Base-by-base conservation (phyloP, 164 flowering plant genomes). In the Aristolochia fimbriata region DNA sequence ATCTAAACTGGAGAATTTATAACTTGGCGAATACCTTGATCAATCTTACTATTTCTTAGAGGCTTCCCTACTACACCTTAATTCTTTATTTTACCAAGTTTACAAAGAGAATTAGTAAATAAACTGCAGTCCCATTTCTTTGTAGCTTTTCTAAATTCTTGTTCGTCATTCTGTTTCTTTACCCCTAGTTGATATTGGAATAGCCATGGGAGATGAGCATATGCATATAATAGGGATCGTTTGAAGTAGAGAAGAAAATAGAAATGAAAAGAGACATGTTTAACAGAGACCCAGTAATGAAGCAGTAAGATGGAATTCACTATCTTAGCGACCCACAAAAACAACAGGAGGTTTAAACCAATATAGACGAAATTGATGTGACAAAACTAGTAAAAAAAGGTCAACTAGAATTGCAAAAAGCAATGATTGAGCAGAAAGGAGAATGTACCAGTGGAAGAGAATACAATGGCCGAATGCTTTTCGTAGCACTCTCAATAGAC, bases 371-470 rank as follows among this genome's bases (percentile, higher is more conserved):
- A 30, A 19, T 3, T 51, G 23, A 23, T 10, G 13, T 0, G 55
- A 6, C 12, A 24, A 21, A 22, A 13, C 5, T 12, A 17, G 27
- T 52, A 52, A 9, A n/a, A 52, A 2, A 23, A 3, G 6, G 27
- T 27, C 15, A 22, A 51, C 14, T 52, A 11, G 31, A 5, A 37
- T 3, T 0, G 12, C 43, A 37, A 49, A 8, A 56, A n/a, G 19
- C 12, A 24, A 15, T 54, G 31, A 24, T 4, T 11, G 31, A 31
- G 27, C 15, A 11, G 22, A 21, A 27, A 45, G n/a, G 33, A 52
- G 22, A 14, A 19, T 85, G 74, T 85, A 90, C 99, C 83, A 88
- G 62, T 52, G 93, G 86, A 55, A 94, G 81, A 67, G 81, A 76
- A 70, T 65, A 78, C 45, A 94, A 74, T 6, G 88, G 84, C 37